Percentiles rank a stretch among this genome's conserved stretches.
Conservation (phyloP, 441 rosid genomes). For the Cnidoscolus chayamansa region DNA sequence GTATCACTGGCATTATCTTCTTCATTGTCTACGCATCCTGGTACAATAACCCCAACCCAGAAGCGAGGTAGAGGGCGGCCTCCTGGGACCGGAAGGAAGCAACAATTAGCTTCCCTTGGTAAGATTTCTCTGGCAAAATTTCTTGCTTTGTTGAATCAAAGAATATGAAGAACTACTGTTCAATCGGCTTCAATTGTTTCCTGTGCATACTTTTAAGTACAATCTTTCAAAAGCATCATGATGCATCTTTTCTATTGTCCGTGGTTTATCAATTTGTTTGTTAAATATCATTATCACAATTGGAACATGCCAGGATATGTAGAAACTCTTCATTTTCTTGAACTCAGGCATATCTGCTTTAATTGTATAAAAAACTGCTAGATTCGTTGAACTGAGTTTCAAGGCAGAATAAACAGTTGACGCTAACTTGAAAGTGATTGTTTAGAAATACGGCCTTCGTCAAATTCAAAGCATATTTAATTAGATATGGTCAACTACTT, state of each 20-base stretch:
- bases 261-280: background rate
- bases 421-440: background rate
- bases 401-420: background rate
- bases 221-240: background rate
- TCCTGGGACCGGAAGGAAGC: slow-evolving; percentile 85
- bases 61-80: slow-evolving; percentile 94
- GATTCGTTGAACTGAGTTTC: background rate
- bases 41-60: slow-evolving; percentile 53
- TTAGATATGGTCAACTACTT: background rate
- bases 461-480: background rate
- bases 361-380: background rate
- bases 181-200: background rate
- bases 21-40: slow-evolving; percentile 54
- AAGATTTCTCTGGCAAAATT: slow-evolving; percentile 23
- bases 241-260: background rate
- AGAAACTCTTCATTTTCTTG: background rate
- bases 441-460: slow-evolving; percentile 1
- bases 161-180: too few species aligned
- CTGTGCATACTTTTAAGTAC: background rate
- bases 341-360: background rate
- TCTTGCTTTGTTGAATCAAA: background rate
- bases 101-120: slow-evolving; percentile 65
- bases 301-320: slow-evolving; percentile 5
- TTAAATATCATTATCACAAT: background rate
- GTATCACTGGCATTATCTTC: slow-evolving; percentile 84